Base-by-base conservation (phyloP, 495 filamentous ascomycete genomes). In the Bacidia gigantensis region DNA sequence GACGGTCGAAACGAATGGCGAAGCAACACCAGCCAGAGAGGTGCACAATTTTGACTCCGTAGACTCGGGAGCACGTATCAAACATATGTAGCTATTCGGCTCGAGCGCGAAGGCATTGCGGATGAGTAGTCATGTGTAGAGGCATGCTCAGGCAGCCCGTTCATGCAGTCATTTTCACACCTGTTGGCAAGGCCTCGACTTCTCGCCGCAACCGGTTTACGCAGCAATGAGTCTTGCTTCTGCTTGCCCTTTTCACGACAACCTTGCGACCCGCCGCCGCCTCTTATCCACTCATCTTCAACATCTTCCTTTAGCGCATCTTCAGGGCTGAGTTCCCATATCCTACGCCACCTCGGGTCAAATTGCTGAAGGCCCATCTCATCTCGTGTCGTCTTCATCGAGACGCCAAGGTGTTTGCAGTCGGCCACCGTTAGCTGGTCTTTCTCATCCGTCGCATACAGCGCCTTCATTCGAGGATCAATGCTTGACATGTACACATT, bases 391-490 rank as follows among this genome's bases (percentile, higher is more conserved):
- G 45, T 50, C 7, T 23, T 0, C 55, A 57, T 53, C 35, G 43
- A 38, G 2, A 53, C 51, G 0, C 50, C 55, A 10, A 57, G 46
- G 0, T 11, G 35, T 38, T 18, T 44, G n/a, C 12, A 29, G 11
- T 10, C 22, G 0, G 49, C 55, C 12, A 23, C 52, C 5, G 29
- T 17, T 17, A 57, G 41, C 14, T 35, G 7, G 5, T 35, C 14
- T 5, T 35, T 35, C n/a, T n/a, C n/a, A 2, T 18, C 51, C n/a
- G 43, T 23, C 2, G 39, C 35, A 7, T 23, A 3, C 14, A 58
- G 12, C 23, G 40, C 46, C 12, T 20, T 50, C 51, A 51, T 50
- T 14, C 56, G 24, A 9, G 46, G 52, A 32, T 58, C 56, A 3
- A 44, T 10, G 1, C 32, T 11, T 17, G 35, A n/a, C n/a, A n/a